Base-by-base conservation (phyloP, 495 filamentous ascomycete species). In the Xylaria scruposa region DNA sequence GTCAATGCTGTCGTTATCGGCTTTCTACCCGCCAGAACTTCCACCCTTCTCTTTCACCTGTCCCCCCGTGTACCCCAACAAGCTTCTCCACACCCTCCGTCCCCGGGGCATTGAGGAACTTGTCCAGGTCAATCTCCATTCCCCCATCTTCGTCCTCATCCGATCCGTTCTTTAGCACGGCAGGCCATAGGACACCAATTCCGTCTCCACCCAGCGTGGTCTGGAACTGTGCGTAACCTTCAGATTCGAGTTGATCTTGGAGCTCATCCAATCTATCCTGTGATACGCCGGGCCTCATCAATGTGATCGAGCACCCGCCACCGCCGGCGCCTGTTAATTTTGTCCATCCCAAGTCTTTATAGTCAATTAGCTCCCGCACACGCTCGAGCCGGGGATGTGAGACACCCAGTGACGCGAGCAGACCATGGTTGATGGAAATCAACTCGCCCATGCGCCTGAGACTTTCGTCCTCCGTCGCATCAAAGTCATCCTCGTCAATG, bases 321-420 rank as follows among this genome's bases (percentile, higher is more conserved):
- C 95, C 96, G 15, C 96, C 96, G 7, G 95, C 96, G 68, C 96
- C 96, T 1, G 96, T 99, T 60, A 99, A 87, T 78, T 99, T 99
- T 6, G 96, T 97, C 94, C 94, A 98, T 42, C 96, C 96, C 67
- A 97, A 91, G n/a, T 93, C 91, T 42, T 92, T 87, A 70, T 92
- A 89, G 74, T 98, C 95, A 61, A 98, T 93, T 21, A 99, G 85
- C 82, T 97, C 95, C 29, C 96, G 88, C 74, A 99, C 92, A 6
- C 95, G 90, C 81, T 99, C 96, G 61, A 99, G 86, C 44, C 92
- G 90, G 17, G 96, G 96, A 81, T 99, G 96, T 1, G 95, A 97
- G 40, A 97, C 95, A 12, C 96, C 96, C 7, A 99, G 83, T 4
- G 94, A 90, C 19, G 93, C 91, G 19, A 99, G 85, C 51, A 97